These are phyloP conservation scores for Chlamydomonas reinhardtii DNA, from an alignment of 163 green algal genomes.

Conservation along the genomic window DNA sequence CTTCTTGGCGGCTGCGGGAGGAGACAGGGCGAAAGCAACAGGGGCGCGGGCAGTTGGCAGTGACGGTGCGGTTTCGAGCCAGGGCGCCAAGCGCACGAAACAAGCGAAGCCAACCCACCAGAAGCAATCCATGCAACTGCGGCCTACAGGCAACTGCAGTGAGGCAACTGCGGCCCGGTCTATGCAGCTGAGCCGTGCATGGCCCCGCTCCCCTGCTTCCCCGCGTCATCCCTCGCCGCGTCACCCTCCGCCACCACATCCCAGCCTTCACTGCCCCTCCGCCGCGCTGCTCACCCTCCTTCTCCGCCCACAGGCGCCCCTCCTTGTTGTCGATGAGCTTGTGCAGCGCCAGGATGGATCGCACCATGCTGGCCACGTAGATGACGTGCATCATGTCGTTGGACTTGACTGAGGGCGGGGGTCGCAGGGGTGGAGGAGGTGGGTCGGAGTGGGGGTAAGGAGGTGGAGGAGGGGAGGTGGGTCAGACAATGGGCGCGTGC, in stretches of 20 bases:
- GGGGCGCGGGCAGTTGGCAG: neutral
- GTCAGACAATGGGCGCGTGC: too few relatives aligned
- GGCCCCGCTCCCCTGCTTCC: too few relatives aligned
- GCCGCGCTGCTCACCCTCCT: conserved; percentile 42
- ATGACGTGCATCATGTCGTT: conserved; percentile 99
- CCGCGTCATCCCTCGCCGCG: neutral
- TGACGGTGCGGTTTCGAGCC: too few relatives aligned
- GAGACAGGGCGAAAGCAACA: too few relatives aligned
- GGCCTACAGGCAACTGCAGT: too few relatives aligned
- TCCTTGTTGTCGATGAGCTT: conserved; percentile 99
- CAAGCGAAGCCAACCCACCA: too few relatives aligned
- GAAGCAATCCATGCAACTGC: too few relatives aligned
- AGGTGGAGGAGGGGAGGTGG: too few relatives aligned
- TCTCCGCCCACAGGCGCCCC: conserved; percentile 61
- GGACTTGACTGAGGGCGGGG: conserved; percentile 79
- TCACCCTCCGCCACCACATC: neutral
- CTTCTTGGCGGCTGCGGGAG: neutral
- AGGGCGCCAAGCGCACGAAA: too few relatives aligned
- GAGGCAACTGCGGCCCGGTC: too few relatives aligned
- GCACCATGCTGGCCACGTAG: conserved; percentile 94
- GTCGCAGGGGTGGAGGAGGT: neutral
- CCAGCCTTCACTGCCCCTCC: neutral
- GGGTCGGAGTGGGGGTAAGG: conserved; percentile 44
- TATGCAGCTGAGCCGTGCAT: too few relatives aligned
- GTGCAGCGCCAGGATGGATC: conserved; percentile 94